Evolutionary conservation across 768 basidiomycete species (phyloP), one percentile per base, ranked within the genome.

Genomic region (Lactarius quietus): DNA sequence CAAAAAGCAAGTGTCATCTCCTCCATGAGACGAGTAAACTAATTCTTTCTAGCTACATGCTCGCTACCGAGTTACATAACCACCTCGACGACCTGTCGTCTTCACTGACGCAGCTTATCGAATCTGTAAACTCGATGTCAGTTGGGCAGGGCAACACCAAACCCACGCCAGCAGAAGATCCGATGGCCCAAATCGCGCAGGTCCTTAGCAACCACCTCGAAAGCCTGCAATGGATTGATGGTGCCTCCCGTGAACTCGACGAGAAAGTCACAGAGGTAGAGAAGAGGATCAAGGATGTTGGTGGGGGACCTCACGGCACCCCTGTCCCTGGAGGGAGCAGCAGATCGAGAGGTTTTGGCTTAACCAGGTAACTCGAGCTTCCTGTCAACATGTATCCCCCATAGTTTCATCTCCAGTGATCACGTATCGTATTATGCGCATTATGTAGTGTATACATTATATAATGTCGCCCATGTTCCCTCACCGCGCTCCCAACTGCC

Each of bases 181-280:
- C 96, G 0, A 88, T 98, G 83, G 77, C 85, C 20, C 94, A 96
- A 73, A 95, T 98, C 61, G 86, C 93, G 14, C 90, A 93, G 69
- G 93, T 98, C 69, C 77, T 98, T 57, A 93, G 93, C 74, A 95
- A 92, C 66, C 96, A 98, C 78, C 77, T 98, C 23, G 90, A 93
- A 72, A 94, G 92, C 73, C 75, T 98, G 71, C 90, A 93, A 69
- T 96, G 93, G 92, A 96, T 98, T 62, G 95, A 98, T 71, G 82
- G 84, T 29, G 87, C 91, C 3, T 88, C 89, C 35, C 86, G 86
- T 17, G 88, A 91, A 68, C 83, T 98, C 28, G 93, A 95, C 69
- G 78, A 81, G 61, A 93, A 91, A 74, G 87, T 95, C 12, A 76
- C 76, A 2, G 91, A 92, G 41, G 88, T 92, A 3, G 90, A 92